phyloP scores from a whole-genome alignment of 2,329 filamentous ascomycete genomes.

The Arthrobotrys musiformis region DNA sequence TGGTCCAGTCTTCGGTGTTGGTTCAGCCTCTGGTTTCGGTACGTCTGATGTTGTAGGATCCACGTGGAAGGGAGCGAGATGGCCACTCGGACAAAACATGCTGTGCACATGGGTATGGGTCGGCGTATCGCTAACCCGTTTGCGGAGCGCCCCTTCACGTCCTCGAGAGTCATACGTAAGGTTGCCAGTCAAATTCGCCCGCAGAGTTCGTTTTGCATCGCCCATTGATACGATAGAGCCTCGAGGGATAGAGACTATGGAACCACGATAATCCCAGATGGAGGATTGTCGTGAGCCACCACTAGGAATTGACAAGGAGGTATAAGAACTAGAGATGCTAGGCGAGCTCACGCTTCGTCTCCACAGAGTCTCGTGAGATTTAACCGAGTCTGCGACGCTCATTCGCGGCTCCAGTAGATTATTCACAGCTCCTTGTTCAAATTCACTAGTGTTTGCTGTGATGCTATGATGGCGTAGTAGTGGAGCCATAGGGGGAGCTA shows the following conservation, averaged over 20 bases:
- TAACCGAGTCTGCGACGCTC: constrained; percentile 38
- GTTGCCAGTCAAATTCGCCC: constrained; percentile 44
- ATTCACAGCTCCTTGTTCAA: neutral
- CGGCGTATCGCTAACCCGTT: constrained; percentile 13
- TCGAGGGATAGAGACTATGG: constrained; percentile 30
- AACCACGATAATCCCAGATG: constrained; percentile 39
- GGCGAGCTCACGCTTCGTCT: constrained; percentile 47
- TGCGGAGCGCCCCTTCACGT: neutral
- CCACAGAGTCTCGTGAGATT: constrained; percentile 50
- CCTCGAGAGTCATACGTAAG: neutral
- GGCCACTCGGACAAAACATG: constrained; percentile 23
- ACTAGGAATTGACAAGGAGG: constrained; percentile 20
- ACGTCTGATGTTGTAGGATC: neutral
- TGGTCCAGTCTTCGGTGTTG: neutral
- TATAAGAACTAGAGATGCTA: constrained; percentile 49
- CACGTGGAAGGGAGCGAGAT: constrained; percentile 19
- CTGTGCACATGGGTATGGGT: constrained; percentile 13
- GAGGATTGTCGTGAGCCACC: constrained; percentile 34
- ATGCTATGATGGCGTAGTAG: constrained; percentile 17
- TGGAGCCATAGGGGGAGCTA: neutral
- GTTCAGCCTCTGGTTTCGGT: neutral
- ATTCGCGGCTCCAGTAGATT: constrained; percentile 15
- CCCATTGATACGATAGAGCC: constrained; percentile 31
- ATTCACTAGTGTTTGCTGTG: neutral
- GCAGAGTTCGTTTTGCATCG: constrained; percentile 35